phyloP scores from a whole-genome alignment of 345 rosid species.

The Lenwebbia sp. region DNA sequence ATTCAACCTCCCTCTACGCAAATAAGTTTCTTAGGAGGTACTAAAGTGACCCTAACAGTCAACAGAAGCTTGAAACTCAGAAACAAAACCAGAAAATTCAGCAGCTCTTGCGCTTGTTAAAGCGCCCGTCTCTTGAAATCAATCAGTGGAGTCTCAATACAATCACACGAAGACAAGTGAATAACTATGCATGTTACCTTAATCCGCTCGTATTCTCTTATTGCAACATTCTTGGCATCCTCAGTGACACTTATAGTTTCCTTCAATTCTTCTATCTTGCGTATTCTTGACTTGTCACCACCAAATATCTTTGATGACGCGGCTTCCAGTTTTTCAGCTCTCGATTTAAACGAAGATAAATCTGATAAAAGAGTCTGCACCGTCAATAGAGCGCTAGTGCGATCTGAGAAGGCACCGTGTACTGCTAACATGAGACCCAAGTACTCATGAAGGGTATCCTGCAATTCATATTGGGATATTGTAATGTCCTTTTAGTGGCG shows the following conservation, averaged over 20 bases:
- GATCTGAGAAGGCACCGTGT: slow-evolving; percentile 80
- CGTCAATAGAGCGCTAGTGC: slow-evolving; percentile 79
- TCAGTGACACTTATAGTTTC: slow-evolving; percentile 73
- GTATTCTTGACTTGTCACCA: slow-evolving; percentile 90
- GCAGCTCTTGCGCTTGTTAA: background rate
- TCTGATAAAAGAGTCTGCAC: slow-evolving; percentile 91
- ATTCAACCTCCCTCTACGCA: background rate
- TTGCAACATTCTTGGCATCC: slow-evolving; percentile 81
- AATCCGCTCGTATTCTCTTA: slow-evolving; percentile 79
- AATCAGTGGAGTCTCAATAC: background rate
- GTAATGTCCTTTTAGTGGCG: background rate
- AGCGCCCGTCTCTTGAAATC: background rate
- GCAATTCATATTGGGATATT: slow-evolving; percentile 4
- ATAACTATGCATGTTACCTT: slow-evolving; percentile 33
- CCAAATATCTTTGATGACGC: slow-evolving; percentile 95
- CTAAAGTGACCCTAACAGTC: background rate
- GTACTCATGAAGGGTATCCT: slow-evolving; percentile 92
- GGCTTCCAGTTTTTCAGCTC: slow-evolving; percentile 86
- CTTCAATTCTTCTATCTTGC: slow-evolving; percentile 77
- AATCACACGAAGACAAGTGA: background rate
- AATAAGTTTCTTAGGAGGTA: background rate
- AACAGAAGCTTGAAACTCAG: background rate
- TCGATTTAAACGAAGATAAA: slow-evolving; percentile 52
- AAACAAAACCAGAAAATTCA: background rate
- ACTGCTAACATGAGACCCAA: slow-evolving; percentile 87